Conservation (phyloP, 495 filamentous ascomycete species). For the Penicillium lagena region DNA sequence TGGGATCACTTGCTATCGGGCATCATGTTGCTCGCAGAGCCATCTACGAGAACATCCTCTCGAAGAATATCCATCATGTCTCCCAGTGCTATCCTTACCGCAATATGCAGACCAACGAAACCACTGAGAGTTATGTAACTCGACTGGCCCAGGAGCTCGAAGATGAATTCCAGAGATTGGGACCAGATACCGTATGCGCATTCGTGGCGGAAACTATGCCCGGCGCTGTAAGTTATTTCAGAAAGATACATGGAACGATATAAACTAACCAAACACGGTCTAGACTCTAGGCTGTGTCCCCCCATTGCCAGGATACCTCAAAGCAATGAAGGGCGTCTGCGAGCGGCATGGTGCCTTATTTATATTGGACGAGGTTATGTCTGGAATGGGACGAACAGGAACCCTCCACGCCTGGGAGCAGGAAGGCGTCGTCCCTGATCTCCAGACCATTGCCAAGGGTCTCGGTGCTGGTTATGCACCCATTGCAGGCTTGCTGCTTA, state of each 20-base stretch:
- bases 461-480: slow-evolving; percentile 55
- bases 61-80: slow-evolving; percentile 50
- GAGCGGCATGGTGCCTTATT: slow-evolving; percentile 54
- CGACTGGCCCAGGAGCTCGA: slow-evolving; percentile 61
- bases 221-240: slow-evolving; percentile 32
- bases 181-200: slow-evolving; percentile 61
- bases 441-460: slow-evolving; percentile 57
- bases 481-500: slow-evolving; percentile 50
- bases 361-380: slow-evolving; percentile 69
- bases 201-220: slow-evolving; percentile 65
- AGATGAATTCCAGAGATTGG: slow-evolving; percentile 60
- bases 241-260: background rate
- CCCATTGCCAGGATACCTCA: slow-evolving; percentile 50
- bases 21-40: slow-evolving; percentile 52
- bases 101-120: slow-evolving; percentile 32
- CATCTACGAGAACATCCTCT: slow-evolving; percentile 56
- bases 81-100: slow-evolving; percentile 61
- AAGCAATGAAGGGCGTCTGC: slow-evolving; percentile 51
- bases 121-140: slow-evolving; percentile 34
- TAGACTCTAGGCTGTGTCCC: slow-evolving; percentile 52
- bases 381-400: slow-evolving; percentile 60
- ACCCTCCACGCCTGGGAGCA: slow-evolving; percentile 60
- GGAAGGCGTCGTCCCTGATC: slow-evolving; percentile 51
- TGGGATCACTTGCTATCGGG: slow-evolving; percentile 56
- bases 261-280: background rate